Evolutionary conservation across 768 basidiomycete genomes (phyloP), one percentile per base, ranked within the genome.

Genomic region (Tremella mesenterica): DNA sequence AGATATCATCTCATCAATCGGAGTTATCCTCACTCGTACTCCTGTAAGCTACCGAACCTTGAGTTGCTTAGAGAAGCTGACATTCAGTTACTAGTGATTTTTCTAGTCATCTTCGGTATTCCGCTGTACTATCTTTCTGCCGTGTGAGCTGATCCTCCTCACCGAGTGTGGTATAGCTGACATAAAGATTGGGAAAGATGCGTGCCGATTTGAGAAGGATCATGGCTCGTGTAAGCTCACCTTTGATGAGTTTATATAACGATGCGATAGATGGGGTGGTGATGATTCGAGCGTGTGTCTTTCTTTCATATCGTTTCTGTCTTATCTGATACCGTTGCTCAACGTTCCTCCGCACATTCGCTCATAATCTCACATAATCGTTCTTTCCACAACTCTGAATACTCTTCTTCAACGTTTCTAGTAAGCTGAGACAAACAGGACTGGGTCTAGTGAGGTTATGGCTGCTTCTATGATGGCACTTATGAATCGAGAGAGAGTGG

Each of bases 201-300:
- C 53, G 69, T 33, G 65, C 65, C 13, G 65, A 71, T 38, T 48
- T 67, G n/a, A 48, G 61, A 21, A 52, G 69, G 20, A 54, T 67
- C n/a, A 48, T 52, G 10, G 38, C 63, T 1, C 50, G 56, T 4
- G 60, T 61, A 2, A 52, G 51, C 2, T 61, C 61, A 12, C 67
- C 69, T 4, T 38, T 71, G 3, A 55, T 63, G 29, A 60, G 63
- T 1, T 54, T 68, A 4, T 71, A 65, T 53, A 54, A 67, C 48
- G 69, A 71, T 44, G 54, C 63, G 1, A 65, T 67, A n/a, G 63
- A 65, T 18, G 61, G 59, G 1, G 59, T 64, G 0, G 62, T 60
- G 9, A 64, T 71, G 57, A 49, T 65, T 36, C 54, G 69, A 52
- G 67, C 67, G 64, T 66, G 33, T 47, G 59, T 63, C 5, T 47